phyloP scores from a whole-genome alignment of 768 basidiomycete species.

The Mrakia frigida region DNA sequence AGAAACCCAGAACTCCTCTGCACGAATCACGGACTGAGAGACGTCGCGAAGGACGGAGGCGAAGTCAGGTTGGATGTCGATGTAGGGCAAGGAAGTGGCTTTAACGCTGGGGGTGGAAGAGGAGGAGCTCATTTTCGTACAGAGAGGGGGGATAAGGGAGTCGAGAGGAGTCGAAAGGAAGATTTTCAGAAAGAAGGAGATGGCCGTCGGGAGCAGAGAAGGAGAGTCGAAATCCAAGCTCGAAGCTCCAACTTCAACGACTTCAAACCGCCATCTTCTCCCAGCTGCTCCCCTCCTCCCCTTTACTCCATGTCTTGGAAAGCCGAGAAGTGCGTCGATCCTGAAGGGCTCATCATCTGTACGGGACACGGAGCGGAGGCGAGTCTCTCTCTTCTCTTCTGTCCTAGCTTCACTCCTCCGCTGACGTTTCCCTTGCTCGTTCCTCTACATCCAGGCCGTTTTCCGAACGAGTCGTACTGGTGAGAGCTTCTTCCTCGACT shows the following conservation, averaged over 20 bases:
- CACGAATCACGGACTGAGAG: conserved; percentile 12
- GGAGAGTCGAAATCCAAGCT: no score
- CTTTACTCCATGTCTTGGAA: not conserved
- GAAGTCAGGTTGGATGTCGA: conserved; percentile 21
- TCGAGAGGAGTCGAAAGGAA: not conserved
- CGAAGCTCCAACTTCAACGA: no score
- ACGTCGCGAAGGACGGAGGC: conserved; percentile 18
- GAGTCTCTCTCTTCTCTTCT: not conserved
- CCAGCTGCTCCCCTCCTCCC: not conserved
- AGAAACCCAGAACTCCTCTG: conserved; percentile 15
- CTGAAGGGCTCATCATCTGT: not conserved
- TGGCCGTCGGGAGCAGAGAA: no score
- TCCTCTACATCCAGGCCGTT: not conserved
- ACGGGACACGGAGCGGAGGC: not conserved
- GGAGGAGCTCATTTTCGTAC: not conserved
- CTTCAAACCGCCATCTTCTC: no score
- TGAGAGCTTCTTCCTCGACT: not conserved
- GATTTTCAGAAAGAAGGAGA: no score
- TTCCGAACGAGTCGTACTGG: not conserved
- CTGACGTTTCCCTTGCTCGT: not conserved
- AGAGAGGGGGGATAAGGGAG: not conserved
- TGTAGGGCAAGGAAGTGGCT: not conserved
- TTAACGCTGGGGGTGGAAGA: not conserved
- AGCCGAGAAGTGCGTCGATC: not conserved
- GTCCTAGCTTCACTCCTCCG: not conserved